phyloP scores from a whole-genome alignment of 139 green algal genomes.

The Tetradesmus obliquus region DNA sequence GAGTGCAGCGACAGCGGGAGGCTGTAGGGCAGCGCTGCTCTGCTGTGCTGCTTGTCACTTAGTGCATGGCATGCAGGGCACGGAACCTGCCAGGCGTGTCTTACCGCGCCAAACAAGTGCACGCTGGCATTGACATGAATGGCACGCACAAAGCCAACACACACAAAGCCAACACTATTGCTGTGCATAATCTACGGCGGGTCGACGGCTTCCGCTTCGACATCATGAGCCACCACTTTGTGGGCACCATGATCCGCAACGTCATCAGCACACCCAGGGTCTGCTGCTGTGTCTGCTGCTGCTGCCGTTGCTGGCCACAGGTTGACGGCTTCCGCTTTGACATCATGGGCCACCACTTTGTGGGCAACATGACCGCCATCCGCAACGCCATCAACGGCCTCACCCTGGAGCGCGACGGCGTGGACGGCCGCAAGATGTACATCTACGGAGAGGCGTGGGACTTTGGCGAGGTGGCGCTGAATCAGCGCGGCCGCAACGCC shows the following conservation, averaged over 20 bases:
- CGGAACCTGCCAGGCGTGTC: no score
- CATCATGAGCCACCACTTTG: constrained; percentile 91
- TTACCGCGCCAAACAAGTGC: no score
- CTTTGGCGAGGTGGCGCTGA: constrained; percentile 89
- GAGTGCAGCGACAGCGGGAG: not conserved
- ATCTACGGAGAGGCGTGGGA: constrained; percentile 95
- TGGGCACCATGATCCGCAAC: constrained; percentile 77
- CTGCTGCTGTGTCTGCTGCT: no score
- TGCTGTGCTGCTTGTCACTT: no score
- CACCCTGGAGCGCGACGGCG: constrained; percentile 70
- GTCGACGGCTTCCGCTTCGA: constrained; percentile 78
- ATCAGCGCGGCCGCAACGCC: constrained; percentile 83
- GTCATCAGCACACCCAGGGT: constrained; percentile 58
- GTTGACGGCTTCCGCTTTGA: constrained; percentile 79
- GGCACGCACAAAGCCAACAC: no score
- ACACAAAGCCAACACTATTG: no score
- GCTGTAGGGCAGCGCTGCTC: not conserved
- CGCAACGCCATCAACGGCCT: constrained; percentile 63
- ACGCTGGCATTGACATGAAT: no score
- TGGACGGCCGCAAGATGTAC: constrained; percentile 81
- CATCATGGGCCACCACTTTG: constrained; percentile 92
- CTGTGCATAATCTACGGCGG: constrained; percentile 50
- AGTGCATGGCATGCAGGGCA: no score
- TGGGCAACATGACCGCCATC: constrained; percentile 78
- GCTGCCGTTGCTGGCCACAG: constrained; percentile 43